Base-by-base conservation (phyloP, 768 basidiomycete genomes). In the Tylopilus felleus region DNA sequence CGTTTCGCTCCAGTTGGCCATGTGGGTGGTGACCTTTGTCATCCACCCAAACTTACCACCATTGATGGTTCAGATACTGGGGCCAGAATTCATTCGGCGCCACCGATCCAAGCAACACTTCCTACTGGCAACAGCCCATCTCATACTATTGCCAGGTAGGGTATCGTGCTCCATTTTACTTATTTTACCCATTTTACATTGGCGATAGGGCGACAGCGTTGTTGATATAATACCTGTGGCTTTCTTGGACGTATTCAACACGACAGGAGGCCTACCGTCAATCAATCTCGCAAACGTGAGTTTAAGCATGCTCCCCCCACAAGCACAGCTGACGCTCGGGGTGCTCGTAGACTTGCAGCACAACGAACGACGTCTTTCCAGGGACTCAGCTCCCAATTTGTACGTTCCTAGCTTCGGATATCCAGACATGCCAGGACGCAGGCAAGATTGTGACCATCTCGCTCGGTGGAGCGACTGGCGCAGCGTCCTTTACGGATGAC, bases 311-410 rank as follows among this genome's bases (percentile, higher is more conserved):
- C 19, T 14, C 7, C 13, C 3, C 16, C 2, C 14, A 28, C 42
- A 17, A 23, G 35, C 22, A 36, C 2, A 8, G 28, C 36, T 14
- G 2, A 54, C 10, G 3, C 22, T 12, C 8, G 19, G 38, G 14
- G 0, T 35, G n/a, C 25, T 39, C n/a, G 28, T 51, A 87, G 83
- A 84, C 73, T 5, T 87, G 86, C 67, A 88, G 81, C 61, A 74
- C 36, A n/a, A 74, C 69, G 2, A 82, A 83, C 51, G 69, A 75
- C 0, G 80, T 76, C 12, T 89, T 86, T 57, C 70, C 84, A 8
- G 86, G 85, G 13, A 85, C 83, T 5, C 66, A 73, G 27, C 77
- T 90, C 40, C 78, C 83, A 5, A 76, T 88, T 57, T 90, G 88
- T 67, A 65, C 76, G 7, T 77, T 78, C 57, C 71, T 89, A 27